Evolutionary conservation across 2,329 filamentous ascomycete species (phyloP).

Genomic region (Epichloe hybrida): DNA sequence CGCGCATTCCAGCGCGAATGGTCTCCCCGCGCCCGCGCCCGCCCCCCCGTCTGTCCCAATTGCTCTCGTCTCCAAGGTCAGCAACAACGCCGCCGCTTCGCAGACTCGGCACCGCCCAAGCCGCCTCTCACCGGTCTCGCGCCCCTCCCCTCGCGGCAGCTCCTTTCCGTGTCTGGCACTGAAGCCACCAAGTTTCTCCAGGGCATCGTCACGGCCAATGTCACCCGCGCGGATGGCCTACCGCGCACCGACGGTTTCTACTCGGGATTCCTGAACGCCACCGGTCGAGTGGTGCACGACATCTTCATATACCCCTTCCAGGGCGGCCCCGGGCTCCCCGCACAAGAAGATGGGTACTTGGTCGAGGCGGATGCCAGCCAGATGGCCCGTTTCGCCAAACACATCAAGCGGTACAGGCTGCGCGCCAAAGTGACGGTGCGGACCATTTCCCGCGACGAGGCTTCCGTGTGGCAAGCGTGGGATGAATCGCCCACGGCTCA

Average conservation of each 20-base stretch:
- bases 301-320: slow-evolving; percentile 69
- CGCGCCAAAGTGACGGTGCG: slow-evolving; percentile 63
- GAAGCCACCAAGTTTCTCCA: slow-evolving; percentile 80
- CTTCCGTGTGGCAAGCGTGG: slow-evolving; percentile 64
- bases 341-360: slow-evolving; percentile 35
- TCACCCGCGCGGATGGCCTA: slow-evolving; percentile 24
- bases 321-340: slow-evolving; percentile 12
- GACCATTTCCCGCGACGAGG: slow-evolving; percentile 50
- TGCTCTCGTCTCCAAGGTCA: slow-evolving; percentile 10
- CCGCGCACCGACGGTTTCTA: slow-evolving; percentile 48
- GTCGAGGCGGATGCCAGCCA: slow-evolving; percentile 70
- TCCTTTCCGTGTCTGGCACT: slow-evolving; percentile 66
- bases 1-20: slow-evolving; percentile 14
- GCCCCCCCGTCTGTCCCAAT: background rate
- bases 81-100: slow-evolving; percentile 19
- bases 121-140: slow-evolving; percentile 36
- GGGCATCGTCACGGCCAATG: slow-evolving; percentile 61
- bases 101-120: slow-evolving; percentile 20
- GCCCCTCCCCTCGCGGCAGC: slow-evolving; percentile 55
- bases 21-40: slow-evolving; percentile 12
- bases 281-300: slow-evolving; percentile 75
- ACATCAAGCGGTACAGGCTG: slow-evolving; percentile 76
- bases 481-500: slow-evolving; percentile 27
- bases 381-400: slow-evolving; percentile 47
- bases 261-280: slow-evolving; percentile 72